Conservation (phyloP, 1,284 basidiomycete genomes). For the Trichosporon coremiiforme region DNA sequence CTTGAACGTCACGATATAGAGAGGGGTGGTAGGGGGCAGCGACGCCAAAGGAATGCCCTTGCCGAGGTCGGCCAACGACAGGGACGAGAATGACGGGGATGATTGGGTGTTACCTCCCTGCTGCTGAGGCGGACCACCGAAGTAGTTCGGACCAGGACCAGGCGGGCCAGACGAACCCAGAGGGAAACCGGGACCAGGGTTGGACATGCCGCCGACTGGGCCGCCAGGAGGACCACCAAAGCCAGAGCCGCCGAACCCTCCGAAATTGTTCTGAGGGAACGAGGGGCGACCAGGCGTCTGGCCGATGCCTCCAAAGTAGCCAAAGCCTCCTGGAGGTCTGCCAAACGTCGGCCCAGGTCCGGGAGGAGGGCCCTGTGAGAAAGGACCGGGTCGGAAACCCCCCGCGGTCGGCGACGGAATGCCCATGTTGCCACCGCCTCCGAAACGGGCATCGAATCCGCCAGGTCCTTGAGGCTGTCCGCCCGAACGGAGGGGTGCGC, state of each 20-base stretch:
- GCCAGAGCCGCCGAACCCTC: constrained; percentile 27
- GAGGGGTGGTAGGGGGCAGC: constrained; percentile 76
- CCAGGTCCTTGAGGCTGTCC: constrained; percentile 14
- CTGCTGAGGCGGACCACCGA: constrained; percentile 15
- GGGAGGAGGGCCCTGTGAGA: constrained; percentile 25
- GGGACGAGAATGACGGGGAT: constrained; percentile 48
- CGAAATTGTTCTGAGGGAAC: constrained; percentile 30
- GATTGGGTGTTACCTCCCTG: constrained; percentile 34
- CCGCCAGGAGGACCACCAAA: constrained; percentile 21
- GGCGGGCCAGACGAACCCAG: not conserved
- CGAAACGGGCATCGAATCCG: constrained; percentile 17
- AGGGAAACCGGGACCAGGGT: constrained; percentile 11
- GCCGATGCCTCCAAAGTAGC: constrained; percentile 33
- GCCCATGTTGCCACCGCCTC: constrained; percentile 21
- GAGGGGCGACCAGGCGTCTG: constrained; percentile 28
- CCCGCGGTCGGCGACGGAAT: constrained; percentile 19
- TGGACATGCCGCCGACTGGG: not conserved
- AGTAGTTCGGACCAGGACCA: constrained; percentile 21
- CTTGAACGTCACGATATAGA: constrained; percentile 97
- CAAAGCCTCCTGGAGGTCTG: constrained; percentile 30
- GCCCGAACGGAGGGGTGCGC: constrained; percentile 26
- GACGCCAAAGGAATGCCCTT: constrained; percentile 83
- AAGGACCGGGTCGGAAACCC: constrained; percentile 27
- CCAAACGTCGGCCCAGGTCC: constrained; percentile 33
- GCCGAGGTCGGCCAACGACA: constrained; percentile 70